These are phyloP conservation scores for Emiliania huxleyi DNA, from an alignment of 78 protist species.

Conservation along the genomic window DNA sequence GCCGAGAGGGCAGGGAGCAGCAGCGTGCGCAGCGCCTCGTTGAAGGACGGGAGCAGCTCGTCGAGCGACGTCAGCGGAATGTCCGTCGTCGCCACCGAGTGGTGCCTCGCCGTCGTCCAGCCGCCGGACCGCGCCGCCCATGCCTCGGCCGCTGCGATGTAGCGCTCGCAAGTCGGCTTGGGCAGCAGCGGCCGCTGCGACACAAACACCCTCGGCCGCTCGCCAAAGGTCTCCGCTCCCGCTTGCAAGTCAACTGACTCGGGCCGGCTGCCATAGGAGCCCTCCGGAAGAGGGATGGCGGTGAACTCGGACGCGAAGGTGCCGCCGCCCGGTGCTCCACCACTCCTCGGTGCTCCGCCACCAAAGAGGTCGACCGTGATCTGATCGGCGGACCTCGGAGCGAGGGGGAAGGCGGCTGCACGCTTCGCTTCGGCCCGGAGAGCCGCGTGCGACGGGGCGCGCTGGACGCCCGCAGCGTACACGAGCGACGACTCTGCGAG, in stretches of 20 bases:
- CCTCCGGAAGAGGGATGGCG: background rate
- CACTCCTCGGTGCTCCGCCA: no score
- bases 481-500: background rate
- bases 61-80: background rate
- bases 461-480: background rate
- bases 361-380: no score
- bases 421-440: background rate
- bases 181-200: background rate
- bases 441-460: background rate
- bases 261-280: background rate
- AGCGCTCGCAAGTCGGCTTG: no score
- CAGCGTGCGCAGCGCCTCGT: background rate
- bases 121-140: background rate
- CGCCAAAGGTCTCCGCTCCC: background rate
- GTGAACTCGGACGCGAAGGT: no score
- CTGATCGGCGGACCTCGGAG: no score
- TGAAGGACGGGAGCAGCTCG: background rate
- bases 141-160: background rate
- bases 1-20: background rate
- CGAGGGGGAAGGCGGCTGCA: background rate
- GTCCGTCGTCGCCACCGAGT: background rate
- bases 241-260: background rate
- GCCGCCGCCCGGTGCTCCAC: no score
- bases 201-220: background rate
- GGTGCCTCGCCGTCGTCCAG: background rate